These are phyloP conservation scores for Phoma sp. DNA, from an alignment of 2,329 filamentous ascomycete genomes.

Conservation along the genomic window DNA sequence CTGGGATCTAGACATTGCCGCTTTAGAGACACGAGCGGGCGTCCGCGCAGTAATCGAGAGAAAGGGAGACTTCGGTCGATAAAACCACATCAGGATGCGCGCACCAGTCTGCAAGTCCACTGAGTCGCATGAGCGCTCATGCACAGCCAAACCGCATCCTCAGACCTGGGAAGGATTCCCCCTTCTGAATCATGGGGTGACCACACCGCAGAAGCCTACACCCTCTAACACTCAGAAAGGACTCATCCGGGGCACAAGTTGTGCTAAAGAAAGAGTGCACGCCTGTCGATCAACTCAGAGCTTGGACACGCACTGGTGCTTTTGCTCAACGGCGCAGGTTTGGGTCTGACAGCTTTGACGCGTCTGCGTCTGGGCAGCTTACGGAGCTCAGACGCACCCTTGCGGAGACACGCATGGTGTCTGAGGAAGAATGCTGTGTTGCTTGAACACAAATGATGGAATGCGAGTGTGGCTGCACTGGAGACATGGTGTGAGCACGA, in stretches of 20 bases:
- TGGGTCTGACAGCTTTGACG: constrained; percentile 8
- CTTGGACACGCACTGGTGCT: constrained; percentile 68
- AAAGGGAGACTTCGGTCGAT: constrained; percentile 2
- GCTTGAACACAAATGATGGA: constrained; percentile 66
- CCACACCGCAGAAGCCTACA: constrained; percentile 63
- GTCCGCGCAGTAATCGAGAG: constrained; percentile 35
- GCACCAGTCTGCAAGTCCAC: not conserved
- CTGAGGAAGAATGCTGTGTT: constrained; percentile 53
- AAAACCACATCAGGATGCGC: not conserved
- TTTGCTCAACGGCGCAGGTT: constrained; percentile 34
- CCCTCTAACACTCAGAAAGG: constrained; percentile 63
- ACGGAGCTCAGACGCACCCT: constrained; percentile 53
- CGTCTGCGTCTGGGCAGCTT: constrained; percentile 31
- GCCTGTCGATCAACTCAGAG: constrained; percentile 61
- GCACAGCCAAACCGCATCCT: not conserved
- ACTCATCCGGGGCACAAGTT: constrained; percentile 58
- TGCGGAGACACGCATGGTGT: constrained; percentile 50
- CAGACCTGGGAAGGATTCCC: constrained; percentile 1
- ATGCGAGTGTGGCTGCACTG: constrained; percentile 67
- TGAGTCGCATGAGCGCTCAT: not conserved
- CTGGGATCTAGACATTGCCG: constrained; percentile 71
- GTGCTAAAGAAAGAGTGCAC: constrained; percentile 67
- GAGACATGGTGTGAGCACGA: constrained; percentile 67
- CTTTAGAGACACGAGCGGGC: constrained; percentile 71
- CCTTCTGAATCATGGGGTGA: constrained; percentile 50